Conservation (phyloP, 371 early-diverging fungal genomes). For the Conidiobolus incongruus region DNA sequence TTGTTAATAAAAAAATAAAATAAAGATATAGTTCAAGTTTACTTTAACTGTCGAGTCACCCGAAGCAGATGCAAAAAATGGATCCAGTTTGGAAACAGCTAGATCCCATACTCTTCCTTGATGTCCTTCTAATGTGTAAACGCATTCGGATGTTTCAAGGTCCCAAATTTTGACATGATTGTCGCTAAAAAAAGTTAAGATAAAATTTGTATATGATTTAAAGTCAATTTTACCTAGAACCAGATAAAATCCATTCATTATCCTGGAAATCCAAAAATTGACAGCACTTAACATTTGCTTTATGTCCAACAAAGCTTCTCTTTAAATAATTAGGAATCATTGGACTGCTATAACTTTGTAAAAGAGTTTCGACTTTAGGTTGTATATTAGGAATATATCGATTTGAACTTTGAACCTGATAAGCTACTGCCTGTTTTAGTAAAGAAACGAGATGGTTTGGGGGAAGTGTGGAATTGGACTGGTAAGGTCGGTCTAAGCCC, state of each 20-base stretch:
- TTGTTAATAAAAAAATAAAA: background rate
- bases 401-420: constrained; percentile 74
- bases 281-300: constrained; percentile 76
- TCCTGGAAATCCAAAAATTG: constrained; percentile 72
- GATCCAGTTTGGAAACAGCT: constrained; percentile 37
- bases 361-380: constrained; percentile 1
- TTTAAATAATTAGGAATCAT: constrained; percentile 71
- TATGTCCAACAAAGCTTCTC: constrained; percentile 54
- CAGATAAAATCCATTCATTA: constrained; percentile 38
- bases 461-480: constrained; percentile 40
- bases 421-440: constrained; percentile 79
- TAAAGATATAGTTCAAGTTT: too few species aligned
- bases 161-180: constrained; percentile 78
- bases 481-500: constrained; percentile 34
- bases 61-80: constrained; percentile 60
- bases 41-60: constrained; percentile 78
- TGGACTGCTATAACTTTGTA: constrained; percentile 69
- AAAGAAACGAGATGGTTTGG: constrained; percentile 60
- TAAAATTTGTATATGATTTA: background rate
- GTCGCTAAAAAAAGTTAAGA: constrained; percentile 29
- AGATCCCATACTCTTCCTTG: constrained; percentile 84
- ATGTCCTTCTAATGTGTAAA: constrained; percentile 42
- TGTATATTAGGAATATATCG: constrained; percentile 7
- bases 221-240: constrained; percentile 36
- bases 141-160: constrained; percentile 43